A percentile compares a stretch with the other conserved stretches of the same genome.
phyloP scores from a whole-genome alignment of 139 green algal species.

The Parachlorella kessleri region DNA sequence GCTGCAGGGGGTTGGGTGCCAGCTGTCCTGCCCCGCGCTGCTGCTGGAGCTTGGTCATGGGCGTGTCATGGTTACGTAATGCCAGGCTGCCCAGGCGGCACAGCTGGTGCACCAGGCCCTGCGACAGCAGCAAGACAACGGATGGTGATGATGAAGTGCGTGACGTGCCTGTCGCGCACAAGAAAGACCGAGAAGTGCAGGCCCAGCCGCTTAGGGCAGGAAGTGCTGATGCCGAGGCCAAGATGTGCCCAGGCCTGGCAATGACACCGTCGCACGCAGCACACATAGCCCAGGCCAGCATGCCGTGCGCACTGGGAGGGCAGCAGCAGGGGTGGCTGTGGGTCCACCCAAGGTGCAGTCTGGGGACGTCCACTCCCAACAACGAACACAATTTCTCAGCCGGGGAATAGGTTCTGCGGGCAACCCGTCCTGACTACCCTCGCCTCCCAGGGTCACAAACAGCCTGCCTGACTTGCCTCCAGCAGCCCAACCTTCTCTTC shows the following conservation, averaged over 20 bases:
- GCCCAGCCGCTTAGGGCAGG: not conserved
- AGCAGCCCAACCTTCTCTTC: slow-evolving; percentile 44
- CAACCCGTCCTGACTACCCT: too few relatives aligned
- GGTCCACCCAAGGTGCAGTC: too few relatives aligned
- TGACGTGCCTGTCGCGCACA: too few relatives aligned
- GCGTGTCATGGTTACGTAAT: slow-evolving; percentile 63
- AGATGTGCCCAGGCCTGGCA: not conserved
- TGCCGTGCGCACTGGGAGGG: not conserved
- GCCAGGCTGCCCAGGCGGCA: slow-evolving; percentile 68
- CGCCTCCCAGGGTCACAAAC: too few relatives aligned
- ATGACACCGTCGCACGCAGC: not conserved
- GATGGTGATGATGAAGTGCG: too few relatives aligned
- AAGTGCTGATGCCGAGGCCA: not conserved
- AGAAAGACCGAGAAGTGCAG: not conserved
- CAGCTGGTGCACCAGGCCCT: slow-evolving; percentile 76
- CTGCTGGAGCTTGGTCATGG: slow-evolving; percentile 2
- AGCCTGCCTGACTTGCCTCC: slow-evolving; percentile 21
- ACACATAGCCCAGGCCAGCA: not conserved
- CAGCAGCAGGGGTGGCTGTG: not conserved
- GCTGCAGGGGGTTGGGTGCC: slow-evolving; percentile 63
- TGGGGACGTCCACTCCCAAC: too few relatives aligned
- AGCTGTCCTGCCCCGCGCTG: not conserved
- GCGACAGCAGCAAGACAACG: not conserved
- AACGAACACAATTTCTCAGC: too few relatives aligned
- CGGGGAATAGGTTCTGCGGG: too few relatives aligned